Evolutionary conservation across 148 eudicot species (phyloP).

Genomic region (Cornus kousa): DNA sequence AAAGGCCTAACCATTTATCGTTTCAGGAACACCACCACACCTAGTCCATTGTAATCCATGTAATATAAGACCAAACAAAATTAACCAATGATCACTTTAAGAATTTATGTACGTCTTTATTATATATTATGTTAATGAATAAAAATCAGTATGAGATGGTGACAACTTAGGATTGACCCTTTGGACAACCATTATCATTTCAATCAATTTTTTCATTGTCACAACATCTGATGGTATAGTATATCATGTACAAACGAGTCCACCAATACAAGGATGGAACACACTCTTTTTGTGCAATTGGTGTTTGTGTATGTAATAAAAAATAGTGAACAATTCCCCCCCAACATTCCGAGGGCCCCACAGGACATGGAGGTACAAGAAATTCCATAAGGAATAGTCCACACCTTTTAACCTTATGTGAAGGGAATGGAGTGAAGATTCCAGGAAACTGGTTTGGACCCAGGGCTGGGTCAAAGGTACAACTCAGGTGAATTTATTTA

Average conservation of each 20-base stretch:
- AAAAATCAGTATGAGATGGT: neutral
- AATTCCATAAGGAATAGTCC: conserved; percentile 5
- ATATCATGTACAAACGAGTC: neutral
- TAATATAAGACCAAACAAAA: no score
- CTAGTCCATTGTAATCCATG: no score
- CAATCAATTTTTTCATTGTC: neutral
- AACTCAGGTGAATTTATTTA: neutral
- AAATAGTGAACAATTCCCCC: neutral
- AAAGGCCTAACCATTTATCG: no score
- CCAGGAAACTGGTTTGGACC: neutral
- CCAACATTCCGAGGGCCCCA: neutral
- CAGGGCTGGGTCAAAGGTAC: neutral
- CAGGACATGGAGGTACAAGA: conserved; percentile 1
- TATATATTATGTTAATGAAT: neutral
- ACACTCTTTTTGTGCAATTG: neutral
- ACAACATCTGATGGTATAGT: neutral
- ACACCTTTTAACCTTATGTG: neutral
- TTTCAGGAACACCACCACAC: no score
- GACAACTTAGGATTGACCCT: neutral
- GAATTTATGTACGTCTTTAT: no score
- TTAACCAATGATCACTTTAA: no score
- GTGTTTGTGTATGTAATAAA: neutral
- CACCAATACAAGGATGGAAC: neutral
- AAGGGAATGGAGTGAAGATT: conserved; percentile 10
- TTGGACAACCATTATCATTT: neutral